Conservation (phyloP, 1,139 yeast genomes). For the Saccharomycopsis hybrid region DNA sequence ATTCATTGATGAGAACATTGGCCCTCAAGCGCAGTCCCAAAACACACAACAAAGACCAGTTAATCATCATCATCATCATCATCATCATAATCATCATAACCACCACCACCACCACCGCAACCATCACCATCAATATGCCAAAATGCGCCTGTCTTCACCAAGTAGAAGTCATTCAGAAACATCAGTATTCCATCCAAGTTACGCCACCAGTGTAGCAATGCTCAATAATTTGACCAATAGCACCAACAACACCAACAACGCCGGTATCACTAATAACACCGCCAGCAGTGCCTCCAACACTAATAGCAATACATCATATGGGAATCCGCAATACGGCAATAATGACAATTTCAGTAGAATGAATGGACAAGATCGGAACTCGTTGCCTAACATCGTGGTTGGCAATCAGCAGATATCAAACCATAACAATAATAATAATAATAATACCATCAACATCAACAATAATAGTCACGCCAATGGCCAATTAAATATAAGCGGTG, state of each 20-base stretch:
- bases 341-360: neutral
- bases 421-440: too few relatives aligned
- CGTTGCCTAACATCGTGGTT: slow-evolving; percentile 5
- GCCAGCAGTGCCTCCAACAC: neutral
- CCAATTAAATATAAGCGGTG: neutral
- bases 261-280: neutral
- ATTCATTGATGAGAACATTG: neutral
- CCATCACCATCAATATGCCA: neutral
- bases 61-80: neutral
- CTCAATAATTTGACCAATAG: neutral
- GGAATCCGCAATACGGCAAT: neutral
- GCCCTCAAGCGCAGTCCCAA: neutral
- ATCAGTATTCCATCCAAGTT: neutral
- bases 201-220: neutral
- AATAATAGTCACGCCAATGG: too few relatives aligned
- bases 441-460: too few relatives aligned
- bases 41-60: neutral
- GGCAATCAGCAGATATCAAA: neutral
- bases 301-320: neutral
- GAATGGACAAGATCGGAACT: neutral
- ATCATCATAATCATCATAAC: neutral
- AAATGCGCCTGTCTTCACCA: neutral
- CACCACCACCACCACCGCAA: neutral
- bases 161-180: neutral
- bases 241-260: neutral